Evolutionary conservation across 2,329 filamentous ascomycete genomes (phyloP).

Genomic region (Paecilomyces formosus): DNA sequence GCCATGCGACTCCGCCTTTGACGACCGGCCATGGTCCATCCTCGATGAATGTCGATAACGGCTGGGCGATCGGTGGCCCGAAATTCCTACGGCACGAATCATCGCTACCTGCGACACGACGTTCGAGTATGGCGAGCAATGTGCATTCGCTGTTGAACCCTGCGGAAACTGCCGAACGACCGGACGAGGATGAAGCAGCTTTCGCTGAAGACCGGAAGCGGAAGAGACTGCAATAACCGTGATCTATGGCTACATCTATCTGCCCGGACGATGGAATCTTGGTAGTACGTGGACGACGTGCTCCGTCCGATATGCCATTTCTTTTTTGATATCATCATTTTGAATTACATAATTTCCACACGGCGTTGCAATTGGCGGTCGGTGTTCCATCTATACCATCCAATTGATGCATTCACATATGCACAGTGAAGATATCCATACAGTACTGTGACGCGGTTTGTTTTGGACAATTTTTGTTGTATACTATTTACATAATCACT

Average conservation of each 20-base stretch:
- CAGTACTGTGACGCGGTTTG: not conserved
- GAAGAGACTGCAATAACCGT: slow-evolving; percentile 45
- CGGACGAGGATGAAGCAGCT: slow-evolving; percentile 53
- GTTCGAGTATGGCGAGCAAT: slow-evolving; percentile 65
- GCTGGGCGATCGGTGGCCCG: slow-evolving; percentile 48
- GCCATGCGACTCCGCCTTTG: slow-evolving; percentile 48
- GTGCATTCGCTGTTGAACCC: slow-evolving; percentile 61
- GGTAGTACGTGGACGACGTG: not conserved
- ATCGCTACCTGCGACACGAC: slow-evolving; percentile 53
- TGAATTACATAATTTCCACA: not conserved
- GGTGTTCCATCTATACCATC: not conserved
- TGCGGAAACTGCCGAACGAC: slow-evolving; percentile 58
- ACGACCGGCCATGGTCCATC: slow-evolving; percentile 43
- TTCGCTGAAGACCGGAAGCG: slow-evolving; percentile 55
- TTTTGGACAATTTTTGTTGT: slow-evolving; percentile 1
- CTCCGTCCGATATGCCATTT: slow-evolving; percentile 8
- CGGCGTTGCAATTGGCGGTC: not conserved
- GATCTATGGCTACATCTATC: not conserved
- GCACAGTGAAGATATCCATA: slow-evolving; percentile 1
- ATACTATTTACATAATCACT: slow-evolving; percentile 1
- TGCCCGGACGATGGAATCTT: slow-evolving; percentile 2
- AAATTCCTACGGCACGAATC: slow-evolving; percentile 31
- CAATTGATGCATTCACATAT: not conserved
- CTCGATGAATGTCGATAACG: slow-evolving; percentile 45
- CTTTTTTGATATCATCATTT: not conserved